A percentile compares a stretch with the other conserved stretches of the same genome.
These are phyloP conservation scores for Neofusicoccum sp. DNA, from an alignment of 2,329 filamentous ascomycete genomes.

Conservation along the genomic window DNA sequence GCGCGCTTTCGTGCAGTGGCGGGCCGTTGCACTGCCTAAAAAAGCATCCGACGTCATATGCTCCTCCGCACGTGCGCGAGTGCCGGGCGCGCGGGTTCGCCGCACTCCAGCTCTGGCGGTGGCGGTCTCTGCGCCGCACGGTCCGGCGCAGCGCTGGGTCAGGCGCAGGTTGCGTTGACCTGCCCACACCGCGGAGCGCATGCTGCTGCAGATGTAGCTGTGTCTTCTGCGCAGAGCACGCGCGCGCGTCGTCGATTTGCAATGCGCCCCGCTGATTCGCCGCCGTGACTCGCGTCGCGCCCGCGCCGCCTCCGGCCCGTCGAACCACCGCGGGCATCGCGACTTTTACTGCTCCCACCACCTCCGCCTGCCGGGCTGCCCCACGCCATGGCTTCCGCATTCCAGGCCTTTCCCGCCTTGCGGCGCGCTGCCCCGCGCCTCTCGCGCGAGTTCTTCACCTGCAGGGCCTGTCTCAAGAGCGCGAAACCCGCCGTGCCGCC, in stretches of 20 bases:
- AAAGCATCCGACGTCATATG: conserved; percentile 3
- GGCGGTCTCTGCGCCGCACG: neutral
- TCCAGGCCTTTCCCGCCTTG: conserved; percentile 41
- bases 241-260: conserved; percentile 4
- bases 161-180: neutral
- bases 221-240: neutral
- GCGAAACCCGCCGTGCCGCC: conserved; percentile 25
- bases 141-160: neutral
- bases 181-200: neutral
- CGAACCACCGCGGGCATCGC: conserved; percentile 19
- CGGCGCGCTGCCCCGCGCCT: conserved; percentile 41
- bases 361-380: conserved; percentile 7
- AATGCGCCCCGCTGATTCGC: conserved; percentile 3
- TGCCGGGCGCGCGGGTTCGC: neutral
- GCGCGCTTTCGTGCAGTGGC: neutral
- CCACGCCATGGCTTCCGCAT: conserved; percentile 38
- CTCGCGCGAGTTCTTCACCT: conserved; percentile 38
- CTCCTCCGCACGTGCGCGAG: neutral
- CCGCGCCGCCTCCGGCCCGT: conserved; percentile 6
- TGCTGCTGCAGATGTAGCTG: neutral
- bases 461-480: conserved; percentile 35
- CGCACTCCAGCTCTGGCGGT: neutral
- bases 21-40: neutral
- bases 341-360: conserved; percentile 5
- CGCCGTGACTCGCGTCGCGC: neutral